A percentile compares a stretch with the other conserved stretches of the same genome.
phyloP scores from a whole-genome alignment of 2,329 filamentous ascomycete species.

The Fusarium fujikuroi region DNA sequence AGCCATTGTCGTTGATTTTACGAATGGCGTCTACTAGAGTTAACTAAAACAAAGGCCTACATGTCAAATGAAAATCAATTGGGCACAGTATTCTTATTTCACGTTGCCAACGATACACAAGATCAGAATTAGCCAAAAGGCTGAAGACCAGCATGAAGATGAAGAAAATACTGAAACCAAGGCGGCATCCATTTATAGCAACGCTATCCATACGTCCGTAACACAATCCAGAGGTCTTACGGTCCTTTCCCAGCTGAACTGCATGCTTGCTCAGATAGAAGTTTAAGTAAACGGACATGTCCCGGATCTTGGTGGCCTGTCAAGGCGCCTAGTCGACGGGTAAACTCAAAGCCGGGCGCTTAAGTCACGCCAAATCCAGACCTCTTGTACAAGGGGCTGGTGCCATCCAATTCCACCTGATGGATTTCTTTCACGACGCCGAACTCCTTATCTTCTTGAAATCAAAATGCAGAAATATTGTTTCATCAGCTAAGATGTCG shows the following conservation, averaged over 20 bases:
- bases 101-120: neutral
- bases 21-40: conserved; percentile 53
- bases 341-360: neutral
- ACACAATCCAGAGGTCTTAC: fast-evolving
- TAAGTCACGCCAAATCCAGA: neutral
- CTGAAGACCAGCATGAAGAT: fast-evolving
- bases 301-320: neutral
- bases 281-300: fast-evolving
- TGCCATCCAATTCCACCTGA: neutral
- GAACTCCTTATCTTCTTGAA: neutral
- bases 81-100: neutral
- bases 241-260: neutral
- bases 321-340: neutral
- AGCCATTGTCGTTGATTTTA: conserved; percentile 70
- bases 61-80: neutral
- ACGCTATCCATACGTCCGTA: neutral
- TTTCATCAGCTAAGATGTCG: neutral
- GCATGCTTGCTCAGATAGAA: too few relatives aligned
- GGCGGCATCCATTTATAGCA: neutral
- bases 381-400: neutral
- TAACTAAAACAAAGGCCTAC: neutral
- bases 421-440: too few relatives aligned
- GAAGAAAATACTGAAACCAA: neutral
- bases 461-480: fast-evolving
- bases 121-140: neutral